Evolutionary conservation across 1,139 yeast species (phyloP), one percentile per base, ranked within the genome.

Genomic region (Eremothecium sinecaudum): DNA sequence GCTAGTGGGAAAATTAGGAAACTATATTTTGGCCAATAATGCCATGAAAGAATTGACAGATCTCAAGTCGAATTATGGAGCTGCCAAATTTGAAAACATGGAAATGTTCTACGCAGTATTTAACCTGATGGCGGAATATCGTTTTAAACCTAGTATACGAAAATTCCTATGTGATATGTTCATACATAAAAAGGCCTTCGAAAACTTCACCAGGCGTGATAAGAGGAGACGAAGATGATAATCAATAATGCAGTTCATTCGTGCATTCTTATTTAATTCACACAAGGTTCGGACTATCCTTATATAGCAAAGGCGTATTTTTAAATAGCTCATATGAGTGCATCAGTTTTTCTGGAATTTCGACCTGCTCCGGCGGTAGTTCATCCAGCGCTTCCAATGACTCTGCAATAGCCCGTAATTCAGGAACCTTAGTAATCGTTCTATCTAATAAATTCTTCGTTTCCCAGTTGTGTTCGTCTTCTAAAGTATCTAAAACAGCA

Each of bases 141-240:
- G 73, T 39, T 82, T 75, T 59, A 73, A 79, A 39, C 71, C 69
- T 31, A 70, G 71, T 7, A 74, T 75, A 24, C 61, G 94, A 27
- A 68, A 75, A 45, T 80, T 77, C 48, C 65, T 86, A 7, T 68
- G 84, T 46, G 87, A 78, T 34, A 60, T 82, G 39, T 78, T 84
- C 49, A 67, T 71, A 32, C 72, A 73, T 44, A 65, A 71, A 4
- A 63, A 63, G 21, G 63, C 79, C 29, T 59, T 82, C 51, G 90
- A 79, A 43, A 59, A 58, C 22, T 52, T 75, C 35, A 62, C 70
- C 29, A 67, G 60, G 47, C 58, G 64, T 32, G 73, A 69, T 35
- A 56, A 69, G 35, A 51, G 48, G 38, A 36, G 35, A 26, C 35
- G 24, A 37, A 23, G 26, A 11, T 24, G 10, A 7, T 10, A n/a